A percentile compares a stretch with the other conserved stretches of the same genome.
Evolutionary conservation across 2,329 filamentous ascomycete species (phyloP).

Genomic region (Penicillium janthinellum): DNA sequence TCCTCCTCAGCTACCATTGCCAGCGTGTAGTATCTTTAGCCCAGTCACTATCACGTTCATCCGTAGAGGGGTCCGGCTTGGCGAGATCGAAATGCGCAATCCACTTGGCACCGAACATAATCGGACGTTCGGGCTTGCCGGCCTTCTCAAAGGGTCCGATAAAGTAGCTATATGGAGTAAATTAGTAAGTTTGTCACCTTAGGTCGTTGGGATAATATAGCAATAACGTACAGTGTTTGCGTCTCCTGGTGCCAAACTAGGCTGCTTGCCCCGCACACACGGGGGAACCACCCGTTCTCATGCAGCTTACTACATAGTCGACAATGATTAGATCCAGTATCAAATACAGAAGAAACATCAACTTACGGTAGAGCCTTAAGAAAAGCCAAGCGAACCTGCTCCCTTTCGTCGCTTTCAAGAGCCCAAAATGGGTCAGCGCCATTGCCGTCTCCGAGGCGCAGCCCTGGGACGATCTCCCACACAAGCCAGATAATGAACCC

Average conservation of each 20-base stretch:
- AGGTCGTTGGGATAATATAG: not conserved
- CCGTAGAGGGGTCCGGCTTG: not conserved
- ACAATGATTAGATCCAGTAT: not conserved
- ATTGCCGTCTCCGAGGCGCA: conserved; percentile 11
- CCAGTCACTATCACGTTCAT: not conserved
- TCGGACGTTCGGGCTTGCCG: not conserved
- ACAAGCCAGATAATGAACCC: conserved; percentile 16
- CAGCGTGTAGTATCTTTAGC: not conserved
- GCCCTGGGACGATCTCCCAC: conserved; percentile 16
- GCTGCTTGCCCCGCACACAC: not conserved
- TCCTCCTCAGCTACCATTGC: not conserved
- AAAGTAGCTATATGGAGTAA: not conserved
- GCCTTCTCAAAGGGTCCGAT: not conserved
- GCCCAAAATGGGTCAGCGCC: conserved; percentile 9
- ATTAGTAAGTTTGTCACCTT: not conserved
- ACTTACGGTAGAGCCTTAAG: not conserved
- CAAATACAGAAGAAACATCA: not conserved
- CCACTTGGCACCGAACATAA: not conserved
- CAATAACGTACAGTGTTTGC: not conserved
- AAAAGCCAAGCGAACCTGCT: not conserved
- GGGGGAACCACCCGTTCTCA: not conserved
- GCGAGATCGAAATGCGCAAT: not conserved
- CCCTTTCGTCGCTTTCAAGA: not conserved
- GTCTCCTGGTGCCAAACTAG: conserved; percentile 1
- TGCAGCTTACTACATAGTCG: not conserved